Base-by-base conservation (phyloP, 2,329 filamentous ascomycete genomes). In the Fusarium miscanthi region DNA sequence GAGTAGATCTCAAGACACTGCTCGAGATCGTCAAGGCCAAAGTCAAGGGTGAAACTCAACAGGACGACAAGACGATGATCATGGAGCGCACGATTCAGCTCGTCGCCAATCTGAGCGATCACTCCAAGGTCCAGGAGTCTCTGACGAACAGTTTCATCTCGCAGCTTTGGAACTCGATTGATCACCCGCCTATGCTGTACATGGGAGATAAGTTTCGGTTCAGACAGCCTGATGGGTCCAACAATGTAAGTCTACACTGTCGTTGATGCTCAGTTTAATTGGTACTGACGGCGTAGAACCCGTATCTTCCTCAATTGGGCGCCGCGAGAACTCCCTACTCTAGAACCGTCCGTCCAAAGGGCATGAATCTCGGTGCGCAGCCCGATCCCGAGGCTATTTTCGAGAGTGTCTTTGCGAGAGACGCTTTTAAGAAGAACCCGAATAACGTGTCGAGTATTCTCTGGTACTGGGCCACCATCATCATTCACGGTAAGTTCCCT, bases 11-110 rank as follows among this genome's bases (percentile, higher is more conserved):
- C 48, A 87, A 87, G 75, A 93, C 92, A 0, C 82, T 94, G 23
- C 80, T 88, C 48, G 84, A 88, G 9, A 82, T 94, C 41, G 83
- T 93, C 63, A 86, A 87, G 60, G 85, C 83, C 68, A 90, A 93
- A 80, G 80, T 90, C 37, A 91, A 88, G 74, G 90, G 92, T 2
- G 86, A 87, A 63, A 84, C 88, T 52, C 84, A 91, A 16, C 81
- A 89, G 9, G 91, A 95, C 75, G 93, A 95, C 83, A 93, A 92
- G 82, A 92, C 90, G 4, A 92, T 93, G 85, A 84, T 94, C 48
- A 93, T 94, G 89, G 92, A 94, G 80, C 85, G 89, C 12, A 86
- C 92, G 9, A 93, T 94, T 67, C 88, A 91, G 83, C 84, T 94
- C 21, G 91, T 93, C 9, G 86, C 90, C 17, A 87, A 87, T 37